Evolutionary conservation across 345 rosid species (phyloP), one percentile per base, ranked within the genome.

Genomic region (Syzygium jambos): DNA sequence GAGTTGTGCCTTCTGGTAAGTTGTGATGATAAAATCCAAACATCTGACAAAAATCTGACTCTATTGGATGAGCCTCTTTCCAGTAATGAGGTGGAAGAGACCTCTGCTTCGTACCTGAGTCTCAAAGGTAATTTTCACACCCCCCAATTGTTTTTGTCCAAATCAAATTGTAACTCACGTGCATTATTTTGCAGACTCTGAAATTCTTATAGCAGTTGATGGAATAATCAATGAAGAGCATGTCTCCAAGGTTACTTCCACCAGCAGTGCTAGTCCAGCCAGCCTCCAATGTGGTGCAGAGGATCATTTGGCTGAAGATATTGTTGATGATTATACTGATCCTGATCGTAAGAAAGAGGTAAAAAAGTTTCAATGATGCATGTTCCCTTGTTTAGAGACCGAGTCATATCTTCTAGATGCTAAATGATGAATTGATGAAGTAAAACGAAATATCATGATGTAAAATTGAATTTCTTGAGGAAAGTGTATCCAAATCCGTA

Each of bases 331-430:
- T 87, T 89, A 91, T 49, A 88, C 57, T 34, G 73, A 90, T 57
- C 68, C 84, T 59, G 80, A 89, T 57, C 77, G 51, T 90, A 86
- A 87, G 89, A 87, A 89, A 89, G 89, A 89, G 93, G 98, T 96
- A 89, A 43, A 43, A 68, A 11, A 30, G 49, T 85, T 85, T 87
- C 88, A 73, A 73, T 19, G 27, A 2, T 73, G 49, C 82, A 5
- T 38, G 10, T 34, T 73, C 49, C 49, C 49, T 38, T 13, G 38
- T 38, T 65, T 73, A 38, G 82, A 73, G 82, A 38, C 27, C 49
- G 21, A 73, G 82, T 38, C 82, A 73, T 73, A 73, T 27, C 49
- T 9, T 73, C 49, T 73, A 73, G 49, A 73, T 73, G 82, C 82
- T 14, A 73, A 73, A 38, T 73, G 82, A 73, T 73, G 43, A 73